These are phyloP conservation scores for Atkinsonella texensis DNA, from an alignment of 2,329 filamentous ascomycete species.

Conservation along the genomic window DNA sequence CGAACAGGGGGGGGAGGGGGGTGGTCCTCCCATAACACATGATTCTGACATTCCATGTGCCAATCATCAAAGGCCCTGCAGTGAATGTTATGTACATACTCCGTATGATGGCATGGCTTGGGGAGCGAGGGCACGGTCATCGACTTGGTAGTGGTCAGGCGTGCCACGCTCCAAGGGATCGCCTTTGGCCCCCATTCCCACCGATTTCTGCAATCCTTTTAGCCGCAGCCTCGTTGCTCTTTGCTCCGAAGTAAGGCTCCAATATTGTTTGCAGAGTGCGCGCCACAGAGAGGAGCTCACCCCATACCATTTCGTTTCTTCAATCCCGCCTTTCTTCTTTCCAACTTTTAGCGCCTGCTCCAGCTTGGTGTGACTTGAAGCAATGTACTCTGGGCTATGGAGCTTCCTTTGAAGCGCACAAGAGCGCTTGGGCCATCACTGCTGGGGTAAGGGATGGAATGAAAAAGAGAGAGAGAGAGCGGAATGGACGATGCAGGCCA, in stretches of 20 bases:
- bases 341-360: neutral
- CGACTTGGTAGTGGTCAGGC: neutral
- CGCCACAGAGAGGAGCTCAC: neutral
- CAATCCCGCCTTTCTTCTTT: neutral
- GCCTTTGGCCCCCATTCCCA: neutral
- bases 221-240: slow-evolving; percentile 1
- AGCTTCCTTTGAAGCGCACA: neutral
- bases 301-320: neutral
- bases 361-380: neutral
- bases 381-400: neutral
- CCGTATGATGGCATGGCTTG: too few species aligned
- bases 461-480: neutral
- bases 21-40: too few species aligned
- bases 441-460: neutral
- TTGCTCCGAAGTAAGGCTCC: neutral
- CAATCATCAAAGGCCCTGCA: neutral
- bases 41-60: neutral
- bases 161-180: neutral
- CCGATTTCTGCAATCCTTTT: neutral
- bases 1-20: too few species aligned
- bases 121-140: neutral
- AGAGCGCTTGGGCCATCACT: slow-evolving; percentile 1
- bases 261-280: neutral
- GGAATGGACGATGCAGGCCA: neutral
- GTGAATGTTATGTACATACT: neutral